Conservation (phyloP, 2,329 filamentous ascomycete species). For the Teratosphaeria zuluensis region DNA sequence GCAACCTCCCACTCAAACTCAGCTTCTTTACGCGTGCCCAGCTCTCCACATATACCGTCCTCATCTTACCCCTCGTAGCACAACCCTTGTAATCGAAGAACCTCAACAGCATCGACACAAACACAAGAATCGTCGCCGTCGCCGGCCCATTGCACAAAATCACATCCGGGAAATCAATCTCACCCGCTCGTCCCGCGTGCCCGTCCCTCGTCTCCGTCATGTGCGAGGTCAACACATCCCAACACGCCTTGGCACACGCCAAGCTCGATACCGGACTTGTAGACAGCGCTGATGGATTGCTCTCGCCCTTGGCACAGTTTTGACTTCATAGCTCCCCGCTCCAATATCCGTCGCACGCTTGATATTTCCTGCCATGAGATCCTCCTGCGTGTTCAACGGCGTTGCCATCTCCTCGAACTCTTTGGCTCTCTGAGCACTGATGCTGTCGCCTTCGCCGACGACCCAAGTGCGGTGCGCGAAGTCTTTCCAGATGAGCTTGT, state of each 20-base stretch:
- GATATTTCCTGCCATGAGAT: conserved; percentile 8
- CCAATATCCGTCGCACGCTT: conserved; percentile 11
- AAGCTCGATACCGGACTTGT: conserved; percentile 63
- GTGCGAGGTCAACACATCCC: conserved; percentile 41
- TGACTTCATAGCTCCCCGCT: conserved; percentile 48
- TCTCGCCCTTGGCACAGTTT: conserved; percentile 64
- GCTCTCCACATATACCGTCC: conserved; percentile 79
- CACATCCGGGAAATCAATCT: conserved; percentile 53
- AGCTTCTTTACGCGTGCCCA: conserved; percentile 78
- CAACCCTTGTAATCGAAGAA: conserved; percentile 36
- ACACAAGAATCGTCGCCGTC: conserved; percentile 67
- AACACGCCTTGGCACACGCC: conserved; percentile 53
- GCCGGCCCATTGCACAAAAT: conserved; percentile 84
- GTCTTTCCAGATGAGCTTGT: conserved; percentile 30
- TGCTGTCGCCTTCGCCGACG: conserved; percentile 63
- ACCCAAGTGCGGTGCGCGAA: conserved; percentile 68
- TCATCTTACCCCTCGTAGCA: conserved; percentile 45
- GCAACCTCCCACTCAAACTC: conserved; percentile 73
- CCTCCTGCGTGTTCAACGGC: conserved; percentile 10
- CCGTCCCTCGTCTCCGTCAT: conserved; percentile 9
- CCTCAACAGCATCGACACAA: conserved; percentile 48
- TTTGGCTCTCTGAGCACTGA: conserved; percentile 54
- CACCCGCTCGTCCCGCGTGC: conserved; percentile 5
- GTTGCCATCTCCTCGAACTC: conserved; percentile 49
- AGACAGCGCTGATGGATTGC: conserved; percentile 68